Evolutionary conservation across 2,329 filamentous ascomycete genomes (phyloP).

Genomic region (Sporothrix humicola): DNA sequence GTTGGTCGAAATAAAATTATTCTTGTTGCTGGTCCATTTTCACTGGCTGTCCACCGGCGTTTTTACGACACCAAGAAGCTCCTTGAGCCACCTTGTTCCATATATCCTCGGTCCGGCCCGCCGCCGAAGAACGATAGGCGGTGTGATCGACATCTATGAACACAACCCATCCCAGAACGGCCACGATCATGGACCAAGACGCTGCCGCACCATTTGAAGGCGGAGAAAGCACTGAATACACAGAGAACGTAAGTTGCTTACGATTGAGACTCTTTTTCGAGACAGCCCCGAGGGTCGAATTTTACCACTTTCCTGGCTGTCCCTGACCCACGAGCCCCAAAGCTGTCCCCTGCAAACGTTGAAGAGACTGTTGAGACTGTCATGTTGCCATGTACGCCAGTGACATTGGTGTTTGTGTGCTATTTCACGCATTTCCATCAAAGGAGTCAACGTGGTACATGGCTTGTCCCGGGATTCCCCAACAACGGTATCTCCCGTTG

Average conservation of each 20-base stretch:
- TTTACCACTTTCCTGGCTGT: not conserved
- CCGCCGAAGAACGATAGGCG: not conserved
- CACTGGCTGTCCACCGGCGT: not conserved
- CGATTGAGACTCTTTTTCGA: not conserved
- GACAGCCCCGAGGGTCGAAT: not conserved
- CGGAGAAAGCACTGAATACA: not conserved
- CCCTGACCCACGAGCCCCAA: conserved; percentile 13
- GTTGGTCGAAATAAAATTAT: not conserved
- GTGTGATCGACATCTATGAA: not conserved
- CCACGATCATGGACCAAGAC: not conserved
- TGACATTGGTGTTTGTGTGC: not conserved
- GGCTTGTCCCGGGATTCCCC: not conserved
- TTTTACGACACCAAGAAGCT: not conserved
- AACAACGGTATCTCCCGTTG: not conserved
- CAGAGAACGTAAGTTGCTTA: not conserved
- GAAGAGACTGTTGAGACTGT: not conserved
- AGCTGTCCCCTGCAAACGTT: not conserved
- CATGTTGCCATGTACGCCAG: too few species aligned
- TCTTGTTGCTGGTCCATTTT: too few species aligned
- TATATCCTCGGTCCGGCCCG: conserved; percentile 2
- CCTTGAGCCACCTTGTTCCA: not conserved
- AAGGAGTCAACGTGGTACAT: not conserved
- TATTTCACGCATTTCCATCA: not conserved
- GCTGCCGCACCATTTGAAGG: not conserved
- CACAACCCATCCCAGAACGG: not conserved